Evolutionary conservation across 257 asterid species (phyloP).

Genomic region (Solanum dulcamara): DNA sequence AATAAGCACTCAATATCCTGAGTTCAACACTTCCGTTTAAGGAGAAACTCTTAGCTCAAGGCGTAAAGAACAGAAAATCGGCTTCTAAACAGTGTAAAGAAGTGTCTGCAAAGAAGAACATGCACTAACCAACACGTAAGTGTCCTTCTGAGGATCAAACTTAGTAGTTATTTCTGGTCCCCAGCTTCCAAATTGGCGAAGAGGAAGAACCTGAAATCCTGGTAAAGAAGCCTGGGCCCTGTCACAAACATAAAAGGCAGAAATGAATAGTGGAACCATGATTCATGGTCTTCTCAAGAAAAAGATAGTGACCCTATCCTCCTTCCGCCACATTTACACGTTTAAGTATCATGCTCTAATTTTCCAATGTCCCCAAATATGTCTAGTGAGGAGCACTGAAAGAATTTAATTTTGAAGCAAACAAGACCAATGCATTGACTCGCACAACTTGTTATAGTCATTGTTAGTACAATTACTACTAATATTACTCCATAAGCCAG

Average conservation of each 20-base stretch:
- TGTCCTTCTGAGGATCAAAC: constrained; percentile 78
- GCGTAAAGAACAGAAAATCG: background rate
- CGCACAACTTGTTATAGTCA: background rate
- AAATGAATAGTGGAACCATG: background rate
- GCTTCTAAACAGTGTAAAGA: background rate
- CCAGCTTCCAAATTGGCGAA: constrained; percentile 89
- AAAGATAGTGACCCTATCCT: background rate
- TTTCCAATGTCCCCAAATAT: background rate
- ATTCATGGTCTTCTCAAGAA: background rate
- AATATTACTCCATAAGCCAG: background rate
- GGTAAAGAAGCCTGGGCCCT: constrained; percentile 79
- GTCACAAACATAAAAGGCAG: constrained; percentile 10
- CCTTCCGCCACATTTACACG: background rate
- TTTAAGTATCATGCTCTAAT: background rate
- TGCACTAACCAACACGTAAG: constrained; percentile 67
- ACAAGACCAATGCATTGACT: background rate
- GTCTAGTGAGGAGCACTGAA: background rate
- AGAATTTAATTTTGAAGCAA: background rate
- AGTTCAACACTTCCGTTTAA: background rate
- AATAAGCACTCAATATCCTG: background rate
- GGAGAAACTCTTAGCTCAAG: background rate
- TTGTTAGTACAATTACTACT: background rate
- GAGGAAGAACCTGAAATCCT: constrained; percentile 82
- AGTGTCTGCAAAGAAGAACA: background rate
- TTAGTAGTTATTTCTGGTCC: constrained; percentile 69